A percentile compares a stretch with the other conserved stretches of the same genome.
Conservation (phyloP, 1,284 basidiomycete genomes). For the Ustilago nuda region DNA sequence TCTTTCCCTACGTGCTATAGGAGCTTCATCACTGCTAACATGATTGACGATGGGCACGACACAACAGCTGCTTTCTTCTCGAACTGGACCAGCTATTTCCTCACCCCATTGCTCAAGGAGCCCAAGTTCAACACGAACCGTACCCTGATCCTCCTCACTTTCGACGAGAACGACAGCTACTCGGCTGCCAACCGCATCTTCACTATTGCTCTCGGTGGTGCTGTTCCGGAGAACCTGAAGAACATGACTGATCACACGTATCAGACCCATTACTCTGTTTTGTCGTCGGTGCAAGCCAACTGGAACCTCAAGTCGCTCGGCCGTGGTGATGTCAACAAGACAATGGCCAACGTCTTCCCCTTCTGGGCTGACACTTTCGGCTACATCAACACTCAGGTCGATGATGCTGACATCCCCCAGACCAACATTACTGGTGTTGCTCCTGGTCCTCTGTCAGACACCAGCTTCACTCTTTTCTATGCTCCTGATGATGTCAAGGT, state of each 20-base stretch:
- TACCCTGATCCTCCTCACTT: slow-evolving; percentile 75
- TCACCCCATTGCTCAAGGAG: slow-evolving; percentile 74
- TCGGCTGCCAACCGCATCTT: slow-evolving; percentile 61
- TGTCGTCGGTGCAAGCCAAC: slow-evolving; percentile 77
- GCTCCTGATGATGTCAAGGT: slow-evolving; percentile 64
- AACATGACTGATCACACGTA: slow-evolving; percentile 54
- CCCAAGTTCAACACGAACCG: slow-evolving; percentile 73
- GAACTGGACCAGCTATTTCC: slow-evolving; percentile 74
- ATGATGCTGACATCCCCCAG: slow-evolving; percentile 49
- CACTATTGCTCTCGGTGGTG: slow-evolving; percentile 55
- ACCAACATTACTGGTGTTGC: slow-evolving; percentile 69
- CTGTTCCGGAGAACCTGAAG: slow-evolving; percentile 37
- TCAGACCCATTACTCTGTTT: slow-evolving; percentile 76
- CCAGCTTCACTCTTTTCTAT: slow-evolving; percentile 62
- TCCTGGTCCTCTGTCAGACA: slow-evolving; percentile 60
- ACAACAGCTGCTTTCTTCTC: slow-evolving; percentile 73
- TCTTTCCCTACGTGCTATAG: slow-evolving; percentile 38
- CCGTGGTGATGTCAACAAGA: slow-evolving; percentile 61
- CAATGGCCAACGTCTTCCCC: slow-evolving; percentile 73
- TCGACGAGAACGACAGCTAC: slow-evolving; percentile 74
- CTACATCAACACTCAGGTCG: slow-evolving; percentile 56
- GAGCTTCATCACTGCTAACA: slow-evolving; percentile 78
- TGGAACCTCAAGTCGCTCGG: slow-evolving; percentile 70
- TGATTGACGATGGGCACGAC: slow-evolving; percentile 75
- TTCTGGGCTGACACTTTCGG: slow-evolving; percentile 71